phyloP scores from a whole-genome alignment of 2,329 filamentous ascomycete genomes.

The Fusarium longipes region DNA sequence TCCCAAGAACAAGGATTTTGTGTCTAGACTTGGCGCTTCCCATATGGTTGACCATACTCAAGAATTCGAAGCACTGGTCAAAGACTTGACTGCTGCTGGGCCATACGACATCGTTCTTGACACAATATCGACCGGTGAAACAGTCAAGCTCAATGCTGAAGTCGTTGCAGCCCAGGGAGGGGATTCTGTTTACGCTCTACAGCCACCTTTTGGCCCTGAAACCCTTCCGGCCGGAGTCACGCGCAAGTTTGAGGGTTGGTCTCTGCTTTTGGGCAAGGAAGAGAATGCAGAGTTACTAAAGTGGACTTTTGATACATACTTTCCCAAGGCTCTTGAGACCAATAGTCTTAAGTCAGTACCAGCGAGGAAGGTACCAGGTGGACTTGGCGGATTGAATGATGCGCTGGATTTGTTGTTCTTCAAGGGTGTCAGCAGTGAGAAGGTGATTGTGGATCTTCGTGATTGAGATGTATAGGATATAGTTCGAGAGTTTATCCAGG shows the following conservation, averaged over 20 bases:
- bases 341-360: conserved; percentile 21
- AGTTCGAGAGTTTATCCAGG: too few species aligned
- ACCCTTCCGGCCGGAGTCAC: conserved; percentile 24
- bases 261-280: conserved; percentile 30
- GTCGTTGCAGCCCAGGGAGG: conserved; percentile 29
- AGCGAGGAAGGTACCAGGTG: conserved; percentile 25
- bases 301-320: conserved; percentile 36
- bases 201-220: conserved; percentile 29
- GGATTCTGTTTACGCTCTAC: conserved; percentile 28
- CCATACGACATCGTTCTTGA: conserved; percentile 31
- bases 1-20: conserved; percentile 30
- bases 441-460: conserved; percentile 32
- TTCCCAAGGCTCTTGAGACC: conserved; percentile 20
- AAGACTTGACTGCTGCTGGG: conserved; percentile 12
- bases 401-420: conserved; percentile 21
- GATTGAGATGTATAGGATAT: too few species aligned
- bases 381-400: conserved; percentile 26
- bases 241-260: conserved; percentile 37
- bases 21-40: conserved; percentile 22
- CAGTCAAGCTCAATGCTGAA: conserved; percentile 27
- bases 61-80: background rate
- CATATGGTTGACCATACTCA: conserved; percentile 22
- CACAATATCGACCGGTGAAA: conserved; percentile 29
- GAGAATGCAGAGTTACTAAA: conserved; percentile 24
- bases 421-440: conserved; percentile 36